Percentiles rank a stretch among this genome's conserved stretches.
These are phyloP conservation scores for Quillaja saponaria DNA, from an alignment of 306 rosid species.

Conservation along the genomic window DNA sequence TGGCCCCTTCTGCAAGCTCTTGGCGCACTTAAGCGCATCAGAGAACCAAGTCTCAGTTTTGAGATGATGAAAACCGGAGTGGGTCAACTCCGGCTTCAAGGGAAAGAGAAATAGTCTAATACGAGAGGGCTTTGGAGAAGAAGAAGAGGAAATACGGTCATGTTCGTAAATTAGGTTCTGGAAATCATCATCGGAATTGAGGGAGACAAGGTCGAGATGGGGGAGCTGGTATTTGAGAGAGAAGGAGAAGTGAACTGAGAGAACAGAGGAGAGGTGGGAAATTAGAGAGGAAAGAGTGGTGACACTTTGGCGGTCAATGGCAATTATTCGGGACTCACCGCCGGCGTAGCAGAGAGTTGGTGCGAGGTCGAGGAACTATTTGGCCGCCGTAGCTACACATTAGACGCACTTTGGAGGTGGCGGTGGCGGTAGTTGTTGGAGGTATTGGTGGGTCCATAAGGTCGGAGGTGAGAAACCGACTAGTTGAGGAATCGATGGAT, in stretches of 20 bases:
- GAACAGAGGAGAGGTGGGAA: constrained; percentile 44
- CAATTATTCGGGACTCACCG: constrained; percentile 62
- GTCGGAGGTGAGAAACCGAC: background rate
- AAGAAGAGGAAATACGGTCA: constrained; percentile 25
- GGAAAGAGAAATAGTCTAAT: constrained; percentile 54
- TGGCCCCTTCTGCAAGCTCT: constrained; percentile 45
- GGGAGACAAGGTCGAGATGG: constrained; percentile 41
- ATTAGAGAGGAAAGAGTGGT: constrained; percentile 37
- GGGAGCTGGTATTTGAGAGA: constrained; percentile 63
- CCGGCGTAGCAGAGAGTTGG: constrained; percentile 53
- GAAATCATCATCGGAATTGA: constrained; percentile 48
- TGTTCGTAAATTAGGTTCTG: constrained; percentile 44
- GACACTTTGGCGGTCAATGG: constrained; percentile 34
- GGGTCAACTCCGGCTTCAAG: constrained; percentile 8
- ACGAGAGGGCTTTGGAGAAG: constrained; percentile 32
- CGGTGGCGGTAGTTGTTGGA: constrained; percentile 9
- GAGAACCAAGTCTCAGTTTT: constrained; percentile 61
- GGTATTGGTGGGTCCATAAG: constrained; percentile 43
- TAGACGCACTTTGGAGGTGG: constrained; percentile 45
- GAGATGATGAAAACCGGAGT: constrained; percentile 44
- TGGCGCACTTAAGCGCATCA: constrained; percentile 55
- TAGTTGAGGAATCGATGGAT: too few relatives aligned
- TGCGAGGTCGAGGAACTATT: constrained; percentile 45
- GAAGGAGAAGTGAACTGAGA: constrained; percentile 39
- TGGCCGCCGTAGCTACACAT: constrained; percentile 73